These are phyloP conservation scores for Nannochloropsis oceanica DNA, from an alignment of 108 stramenopile species.

Conservation along the genomic window DNA sequence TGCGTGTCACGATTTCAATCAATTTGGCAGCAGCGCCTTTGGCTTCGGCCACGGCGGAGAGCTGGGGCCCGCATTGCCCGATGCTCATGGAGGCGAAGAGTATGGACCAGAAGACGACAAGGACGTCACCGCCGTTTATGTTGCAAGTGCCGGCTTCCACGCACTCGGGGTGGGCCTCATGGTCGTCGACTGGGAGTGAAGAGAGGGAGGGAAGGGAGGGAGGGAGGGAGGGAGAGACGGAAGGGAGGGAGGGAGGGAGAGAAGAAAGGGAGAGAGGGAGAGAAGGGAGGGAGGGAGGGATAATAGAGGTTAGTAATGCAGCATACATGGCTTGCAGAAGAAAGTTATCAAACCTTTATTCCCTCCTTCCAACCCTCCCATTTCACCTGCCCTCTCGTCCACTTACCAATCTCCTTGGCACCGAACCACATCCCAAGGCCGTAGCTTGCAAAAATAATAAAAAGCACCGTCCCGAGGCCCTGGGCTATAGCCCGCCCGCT, in stretches of 20 bases:
- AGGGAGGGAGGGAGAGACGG: not conserved
- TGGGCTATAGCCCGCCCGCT: not conserved
- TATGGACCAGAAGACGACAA: constrained; percentile 31
- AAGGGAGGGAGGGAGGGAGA: not conserved
- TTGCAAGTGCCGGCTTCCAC: not conserved
- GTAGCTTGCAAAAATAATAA: constrained; percentile 23
- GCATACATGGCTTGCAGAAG: no score
- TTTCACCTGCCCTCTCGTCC: not conserved
- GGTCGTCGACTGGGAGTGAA: not conserved
- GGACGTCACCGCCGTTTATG: constrained; percentile 22
- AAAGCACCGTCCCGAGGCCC: constrained; percentile 12
- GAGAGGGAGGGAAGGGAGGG: not conserved
- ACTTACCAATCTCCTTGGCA: constrained; percentile 6
- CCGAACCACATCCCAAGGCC: constrained; percentile 28
- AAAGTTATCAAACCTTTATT: not conserved
- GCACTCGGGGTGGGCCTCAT: not conserved
- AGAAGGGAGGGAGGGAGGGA: no score
- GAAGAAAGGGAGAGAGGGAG: not conserved
- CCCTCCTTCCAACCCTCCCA: constrained; percentile 3
- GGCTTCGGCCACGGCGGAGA: constrained; percentile 14
- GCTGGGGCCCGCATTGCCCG: constrained; percentile 20
- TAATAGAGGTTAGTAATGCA: no score
- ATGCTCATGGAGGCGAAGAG: constrained; percentile 24
- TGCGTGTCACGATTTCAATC: not conserved
- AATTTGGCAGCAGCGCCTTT: constrained; percentile 8